phyloP scores from a whole-genome alignment of 2,329 filamentous ascomycete genomes.

The Trichoderma guizhouense region DNA sequence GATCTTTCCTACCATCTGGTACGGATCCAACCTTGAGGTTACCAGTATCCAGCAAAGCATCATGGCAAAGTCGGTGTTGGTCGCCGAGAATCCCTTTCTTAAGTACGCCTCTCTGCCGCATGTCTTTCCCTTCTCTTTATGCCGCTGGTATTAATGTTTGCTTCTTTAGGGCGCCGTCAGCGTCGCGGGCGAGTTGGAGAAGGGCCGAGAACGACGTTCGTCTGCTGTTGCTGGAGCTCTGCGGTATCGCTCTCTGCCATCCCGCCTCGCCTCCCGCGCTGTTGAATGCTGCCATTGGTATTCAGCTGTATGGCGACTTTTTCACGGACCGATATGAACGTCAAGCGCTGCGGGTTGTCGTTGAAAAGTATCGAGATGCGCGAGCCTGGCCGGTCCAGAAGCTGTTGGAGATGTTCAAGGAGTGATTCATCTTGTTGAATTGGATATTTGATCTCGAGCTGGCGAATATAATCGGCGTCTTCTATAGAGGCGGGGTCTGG shows the following conservation, averaged over 20 bases:
- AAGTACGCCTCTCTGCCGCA: conserved; percentile 26
- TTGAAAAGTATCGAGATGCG: conserved; percentile 44
- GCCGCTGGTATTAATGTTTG: neutral
- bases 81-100: conserved; percentile 38
- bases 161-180: conserved; percentile 24
- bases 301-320: conserved; percentile 42
- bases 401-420: conserved; percentile 35
- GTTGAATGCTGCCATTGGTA: conserved; percentile 39
- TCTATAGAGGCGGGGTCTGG: neutral
- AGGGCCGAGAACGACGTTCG: conserved; percentile 39
- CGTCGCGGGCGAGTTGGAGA: conserved; percentile 32
- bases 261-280: conserved; percentile 37
- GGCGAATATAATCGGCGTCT: neutral
- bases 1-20: conserved; percentile 41
- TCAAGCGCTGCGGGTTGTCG: conserved; percentile 36
- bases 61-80: conserved; percentile 39
- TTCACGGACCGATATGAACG: conserved; percentile 41
- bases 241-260: conserved; percentile 40
- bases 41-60: conserved; percentile 41
- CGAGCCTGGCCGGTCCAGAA: conserved; percentile 40
- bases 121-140: neutral
- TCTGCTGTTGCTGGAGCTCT: conserved; percentile 37
- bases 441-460: neutral
- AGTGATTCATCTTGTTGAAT: neutral
- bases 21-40: conserved; percentile 37